These are phyloP conservation scores for Candida ovalis DNA, from an alignment of 805 yeast species.

Conservation along the genomic window DNA sequence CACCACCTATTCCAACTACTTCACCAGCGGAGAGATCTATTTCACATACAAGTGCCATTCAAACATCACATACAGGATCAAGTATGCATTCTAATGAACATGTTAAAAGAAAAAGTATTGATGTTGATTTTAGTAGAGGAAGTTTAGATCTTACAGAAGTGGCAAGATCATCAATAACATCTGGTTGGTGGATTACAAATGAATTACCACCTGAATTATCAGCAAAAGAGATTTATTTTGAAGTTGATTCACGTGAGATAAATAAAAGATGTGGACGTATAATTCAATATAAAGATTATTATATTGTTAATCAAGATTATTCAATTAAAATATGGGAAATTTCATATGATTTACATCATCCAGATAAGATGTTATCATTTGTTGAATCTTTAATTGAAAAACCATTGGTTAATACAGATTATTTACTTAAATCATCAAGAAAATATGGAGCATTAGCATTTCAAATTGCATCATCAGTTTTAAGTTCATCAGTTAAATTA, in stretches of 20 bases:
- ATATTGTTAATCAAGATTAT: constrained; percentile 68
- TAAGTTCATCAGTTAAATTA: constrained; percentile 31
- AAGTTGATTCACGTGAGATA: constrained; percentile 56
- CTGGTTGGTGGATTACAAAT: constrained; percentile 65
- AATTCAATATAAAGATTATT: constrained; percentile 56
- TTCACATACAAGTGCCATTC: not conserved
- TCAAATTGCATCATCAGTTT: constrained; percentile 37
- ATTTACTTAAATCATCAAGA: constrained; percentile 45
- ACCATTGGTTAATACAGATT: constrained; percentile 42
- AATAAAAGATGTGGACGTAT: constrained; percentile 53
- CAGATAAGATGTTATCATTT: constrained; percentile 44
- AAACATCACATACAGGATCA: constrained; percentile 19
- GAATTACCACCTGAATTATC: constrained; percentile 52
- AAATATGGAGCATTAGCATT: constrained; percentile 50
- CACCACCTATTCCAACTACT: not conserved
- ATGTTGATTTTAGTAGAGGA: constrained; percentile 1
- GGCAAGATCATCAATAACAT: constrained; percentile 2
- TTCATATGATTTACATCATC: constrained; percentile 51
- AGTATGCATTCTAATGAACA: constrained; percentile 4
- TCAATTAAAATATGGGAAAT: constrained; percentile 62
- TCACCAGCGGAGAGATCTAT: not conserved
- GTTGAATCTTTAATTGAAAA: constrained; percentile 31
- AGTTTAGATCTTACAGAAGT: constrained; percentile 17
- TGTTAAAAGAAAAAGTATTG: constrained; percentile 8
- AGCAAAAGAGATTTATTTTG: constrained; percentile 49